Evolutionary conservation across 2,329 filamentous ascomycete genomes (phyloP), one percentile per base, ranked within the genome.

Genomic region (Madurella mycetomatis): DNA sequence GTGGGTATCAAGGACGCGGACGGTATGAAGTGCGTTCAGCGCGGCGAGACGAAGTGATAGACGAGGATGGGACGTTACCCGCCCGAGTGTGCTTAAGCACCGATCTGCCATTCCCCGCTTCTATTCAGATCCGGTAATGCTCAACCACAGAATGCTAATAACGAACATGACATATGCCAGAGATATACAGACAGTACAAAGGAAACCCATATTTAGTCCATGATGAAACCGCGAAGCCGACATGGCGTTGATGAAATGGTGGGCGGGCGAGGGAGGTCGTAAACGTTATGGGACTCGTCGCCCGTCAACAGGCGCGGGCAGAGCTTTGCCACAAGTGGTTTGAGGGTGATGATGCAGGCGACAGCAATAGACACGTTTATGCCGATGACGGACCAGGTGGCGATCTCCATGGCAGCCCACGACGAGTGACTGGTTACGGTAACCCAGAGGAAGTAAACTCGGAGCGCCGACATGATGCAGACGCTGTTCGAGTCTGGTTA

Each of bases 351-450:
- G 15, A 54, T 45, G 41, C 51, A 51, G 17, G 55, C 47, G 13
- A 54, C 41, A 18, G 48, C 18, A 9, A 57, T 54, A 16, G 55
- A 18, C 1, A 57, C 18, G 43, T 57, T 57, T 31, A 57, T 50
- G 47, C 51, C 47, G 18, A 54, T 16, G n/a, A 30, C 44, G 31
- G 44, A 51, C 55, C 55, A 57, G 32, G 16, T 42, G 31, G 25
- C 18, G 19, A 54, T 45, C 4, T 30, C 2, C 15, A 48, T 16
- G n/a, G 31, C 43, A 13, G 15, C 31, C 30, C 16, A 49, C 2
- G 39, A 25, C 3, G 44, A 25, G 30, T 44, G 41, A 12, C n/a
- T 32, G 25, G 46, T 47, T 15, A 41, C 34, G 12, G 39, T 34
- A 30, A 43, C 17, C 16, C 44, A 25, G 42, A 55, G 34, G 17